Percentiles rank a stretch among this genome's conserved stretches.
Evolutionary conservation across 495 filamentous ascomycete species (phyloP).

Genomic region (Trichoderma reesei): DNA sequence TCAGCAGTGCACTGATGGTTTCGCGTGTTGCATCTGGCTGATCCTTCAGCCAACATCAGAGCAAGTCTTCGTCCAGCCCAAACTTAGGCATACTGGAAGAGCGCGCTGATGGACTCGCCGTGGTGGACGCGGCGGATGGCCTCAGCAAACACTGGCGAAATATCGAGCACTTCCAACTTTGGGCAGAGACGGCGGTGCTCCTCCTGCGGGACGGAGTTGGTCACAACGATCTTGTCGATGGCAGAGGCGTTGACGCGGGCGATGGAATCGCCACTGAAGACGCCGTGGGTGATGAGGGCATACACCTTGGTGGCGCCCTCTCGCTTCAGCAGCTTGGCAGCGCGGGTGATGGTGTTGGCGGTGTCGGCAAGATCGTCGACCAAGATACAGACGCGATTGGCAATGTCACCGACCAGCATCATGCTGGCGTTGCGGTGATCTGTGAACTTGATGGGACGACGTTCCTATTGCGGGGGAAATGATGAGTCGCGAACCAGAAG

Average conservation of each 20-base stretch:
- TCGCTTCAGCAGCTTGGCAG: slow-evolving; percentile 92
- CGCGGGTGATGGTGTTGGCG: slow-evolving; percentile 90
- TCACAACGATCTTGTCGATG: slow-evolving; percentile 84
- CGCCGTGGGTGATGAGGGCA: slow-evolving; percentile 87
- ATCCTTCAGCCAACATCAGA: background rate
- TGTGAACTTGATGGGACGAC: slow-evolving; percentile 84
- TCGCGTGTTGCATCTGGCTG: background rate
- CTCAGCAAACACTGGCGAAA: slow-evolving; percentile 90
- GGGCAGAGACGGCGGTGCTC: slow-evolving; percentile 59
- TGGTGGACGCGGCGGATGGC: slow-evolving; percentile 95
- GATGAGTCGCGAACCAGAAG: slow-evolving; percentile 27
- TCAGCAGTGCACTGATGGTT: background rate
- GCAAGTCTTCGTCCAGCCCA: background rate
- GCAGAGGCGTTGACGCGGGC: slow-evolving; percentile 85
- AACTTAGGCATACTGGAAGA: slow-evolving; percentile 79
- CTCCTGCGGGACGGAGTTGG: slow-evolving; percentile 87
- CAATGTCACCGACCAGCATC: slow-evolving; percentile 93
- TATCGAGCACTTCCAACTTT: slow-evolving; percentile 87
- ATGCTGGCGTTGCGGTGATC: slow-evolving; percentile 95
- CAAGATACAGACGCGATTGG: slow-evolving; percentile 70
- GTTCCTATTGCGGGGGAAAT: slow-evolving; percentile 54
- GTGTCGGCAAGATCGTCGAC: slow-evolving; percentile 95
- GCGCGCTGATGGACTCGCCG: slow-evolving; percentile 93
- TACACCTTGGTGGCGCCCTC: slow-evolving; percentile 83
- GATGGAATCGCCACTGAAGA: slow-evolving; percentile 88